Conservation (phyloP, 148 eudicot genomes). For the Spergularia bocconei region DNA sequence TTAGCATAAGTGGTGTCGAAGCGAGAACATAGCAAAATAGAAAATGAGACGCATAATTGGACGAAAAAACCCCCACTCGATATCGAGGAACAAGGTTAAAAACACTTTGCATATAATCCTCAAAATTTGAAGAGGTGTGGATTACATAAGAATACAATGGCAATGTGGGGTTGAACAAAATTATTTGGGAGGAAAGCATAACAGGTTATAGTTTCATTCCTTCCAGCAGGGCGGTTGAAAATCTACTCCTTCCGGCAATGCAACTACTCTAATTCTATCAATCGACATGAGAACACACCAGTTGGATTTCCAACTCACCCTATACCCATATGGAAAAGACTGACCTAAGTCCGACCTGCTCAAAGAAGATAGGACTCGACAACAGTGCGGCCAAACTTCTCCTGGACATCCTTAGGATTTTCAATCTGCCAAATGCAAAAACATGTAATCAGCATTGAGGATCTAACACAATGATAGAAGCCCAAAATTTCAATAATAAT, state of each 20-base stretch:
- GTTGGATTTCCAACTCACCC: neutral
- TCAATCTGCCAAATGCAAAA: conserved; percentile 49
- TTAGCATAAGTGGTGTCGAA: too few species aligned
- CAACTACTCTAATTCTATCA: neutral
- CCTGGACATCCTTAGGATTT: conserved; percentile 90
- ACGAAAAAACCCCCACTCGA: neutral
- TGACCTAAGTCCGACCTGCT: conserved; percentile 15
- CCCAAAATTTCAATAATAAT: neutral
- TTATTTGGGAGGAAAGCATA: neutral
- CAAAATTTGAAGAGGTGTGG: neutral
- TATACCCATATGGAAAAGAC: neutral
- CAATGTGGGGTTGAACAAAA: neutral
- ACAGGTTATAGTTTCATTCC: neutral
- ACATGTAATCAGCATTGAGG: neutral
- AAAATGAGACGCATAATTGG: neutral
- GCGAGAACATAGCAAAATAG: too few species aligned
- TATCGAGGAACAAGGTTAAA: neutral
- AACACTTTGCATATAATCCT: neutral
- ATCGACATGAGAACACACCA: neutral
- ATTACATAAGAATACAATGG: neutral
- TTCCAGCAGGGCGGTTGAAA: neutral
- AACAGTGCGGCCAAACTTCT: conserved; percentile 93
- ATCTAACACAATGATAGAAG: neutral
- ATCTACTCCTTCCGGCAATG: neutral
- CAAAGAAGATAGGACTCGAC: conserved; percentile 79